Base-by-base conservation (phyloP, 345 rosid species). In the Eucalyptus urophylla region DNA sequence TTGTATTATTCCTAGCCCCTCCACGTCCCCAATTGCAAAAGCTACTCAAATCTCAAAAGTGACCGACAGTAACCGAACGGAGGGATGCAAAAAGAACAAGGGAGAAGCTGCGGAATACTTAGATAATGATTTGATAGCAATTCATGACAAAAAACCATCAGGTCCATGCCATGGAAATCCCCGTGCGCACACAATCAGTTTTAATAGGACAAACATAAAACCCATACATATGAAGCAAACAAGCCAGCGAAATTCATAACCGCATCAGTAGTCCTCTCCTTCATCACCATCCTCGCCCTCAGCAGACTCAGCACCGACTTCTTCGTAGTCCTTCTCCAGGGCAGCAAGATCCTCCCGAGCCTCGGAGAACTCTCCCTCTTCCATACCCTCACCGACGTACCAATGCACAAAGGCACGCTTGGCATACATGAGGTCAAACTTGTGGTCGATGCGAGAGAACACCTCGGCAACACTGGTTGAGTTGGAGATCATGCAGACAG, bases 401-500 rank as follows among this genome's bases (percentile, higher is more conserved):
- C 91, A 90, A 90, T 90, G 91, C 60, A 88, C 91, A 21, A 88
- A 90, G 22, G 91, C 91, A 76, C 91, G 87, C 88, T 88, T 90
- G 19, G 88, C 89, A 43, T 90, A 88, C 91, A 90, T 88, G 76
- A 90, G 89, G 45, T 90, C 91, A 43, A 90, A 90, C 37, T 90
- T 90, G 88, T 86, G 89, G 88, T 90, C 90, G n/a, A 90, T 90
- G 51, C 91, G 87, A 62, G 89, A 88, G 86, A 90, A 86, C 86
- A 88, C 89, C 89, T 88, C 89, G 3, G 89, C 89, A 50, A 88
- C 89, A 76, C 89, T 88, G 89, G 90, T 90, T 25, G 91, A 90
- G 91, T 90, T 90, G 43, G 91, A 90, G 86, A 90, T 90, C 91
- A 90, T 90, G 90, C 90, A 90, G 51, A 90, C 91, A 21, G 91